Evolutionary conservation across 2,329 filamentous ascomycete species (phyloP), one percentile per base, ranked within the genome.

Genomic region (Botryotinia globosa): DNA sequence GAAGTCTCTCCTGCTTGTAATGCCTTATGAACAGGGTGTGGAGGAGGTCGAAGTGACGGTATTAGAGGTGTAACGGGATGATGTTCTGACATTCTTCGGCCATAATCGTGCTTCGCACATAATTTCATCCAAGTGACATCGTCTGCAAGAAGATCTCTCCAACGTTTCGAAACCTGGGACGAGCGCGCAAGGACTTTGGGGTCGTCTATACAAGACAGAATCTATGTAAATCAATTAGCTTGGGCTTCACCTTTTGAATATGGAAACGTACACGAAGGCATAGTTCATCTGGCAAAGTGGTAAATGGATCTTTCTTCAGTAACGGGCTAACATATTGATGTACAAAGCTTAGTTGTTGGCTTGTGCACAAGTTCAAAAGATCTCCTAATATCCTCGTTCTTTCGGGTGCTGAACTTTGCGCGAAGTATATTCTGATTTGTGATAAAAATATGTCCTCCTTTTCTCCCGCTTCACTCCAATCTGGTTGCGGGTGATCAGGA

Each of bases 111-210:
- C 83, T 97, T 98, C 76, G 97, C 94, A 81, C 95, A 98, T 32
- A 99, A 87, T 74, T 96, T 94, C 84, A 97, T 98, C 96, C 96
- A 99, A 1, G 96, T 97, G 83, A 98, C 94, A 82, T 99, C 96
- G 81, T 99, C 96, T 80, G 92, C 95, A 67, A 99, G 87, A 12
- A 99, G 87, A 82, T 98, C 94, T 75, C 93, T 89, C 96, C 96
- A 99, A 81, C 94, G 89, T 76, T 90, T 90, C 71, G 96, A 99
- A n/a, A 99, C 96, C 81, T 98, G 95, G 8, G 95, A 97, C 69
- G 96, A 93, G 80, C 96, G 89, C 56, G 94, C 95, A 64, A 99
- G 87, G 4, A 97, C 97, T 81, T 94, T 96, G 1, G 96, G 94
- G 80, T 99, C 96, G 79, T 99, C 96, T 80, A 99, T 95, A 81